phyloP scores from a whole-genome alignment of 2,329 filamentous ascomycete species.

The Fusarium poae region DNA sequence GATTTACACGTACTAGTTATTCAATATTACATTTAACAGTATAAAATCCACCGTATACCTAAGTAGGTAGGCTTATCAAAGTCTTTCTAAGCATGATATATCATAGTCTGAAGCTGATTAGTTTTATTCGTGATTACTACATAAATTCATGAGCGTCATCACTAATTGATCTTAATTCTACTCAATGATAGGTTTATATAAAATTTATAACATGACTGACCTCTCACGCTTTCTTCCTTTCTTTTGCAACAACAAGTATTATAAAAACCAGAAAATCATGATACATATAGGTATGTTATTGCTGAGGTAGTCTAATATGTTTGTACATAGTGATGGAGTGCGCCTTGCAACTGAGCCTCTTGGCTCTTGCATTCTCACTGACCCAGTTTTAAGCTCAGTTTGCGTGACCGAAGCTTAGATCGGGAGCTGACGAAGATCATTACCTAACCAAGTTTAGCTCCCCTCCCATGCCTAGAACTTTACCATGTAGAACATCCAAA shows the following conservation, averaged over 20 bases:
- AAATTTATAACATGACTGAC: too few species aligned
- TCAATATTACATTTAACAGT: neutral
- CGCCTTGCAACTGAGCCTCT: neutral
- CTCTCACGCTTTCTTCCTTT: too few species aligned
- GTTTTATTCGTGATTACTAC: neutral
- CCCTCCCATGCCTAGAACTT: constrained; percentile 2
- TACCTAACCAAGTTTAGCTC: constrained; percentile 28
- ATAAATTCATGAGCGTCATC: neutral
- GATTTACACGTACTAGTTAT: neutral
- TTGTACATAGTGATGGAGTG: too few species aligned
- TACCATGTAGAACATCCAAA: constrained; percentile 24
- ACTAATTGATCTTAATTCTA: too few species aligned
- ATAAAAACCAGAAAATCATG: too few species aligned
- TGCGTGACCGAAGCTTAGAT: constrained; percentile 1
- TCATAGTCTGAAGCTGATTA: neutral
- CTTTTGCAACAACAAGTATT: too few species aligned
- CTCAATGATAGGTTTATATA: too few species aligned
- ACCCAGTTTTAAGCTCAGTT: neutral
- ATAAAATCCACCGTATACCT: too few species aligned
- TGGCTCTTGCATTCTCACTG: neutral
- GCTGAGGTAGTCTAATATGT: too few species aligned
- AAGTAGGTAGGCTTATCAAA: neutral
- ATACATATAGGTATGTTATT: too few species aligned
- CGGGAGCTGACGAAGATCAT: constrained; percentile 3
- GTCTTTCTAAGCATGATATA: neutral